These are phyloP conservation scores for Boletus mariae DNA, from an alignment of 1,284 basidiomycete species.

Conservation along the genomic window DNA sequence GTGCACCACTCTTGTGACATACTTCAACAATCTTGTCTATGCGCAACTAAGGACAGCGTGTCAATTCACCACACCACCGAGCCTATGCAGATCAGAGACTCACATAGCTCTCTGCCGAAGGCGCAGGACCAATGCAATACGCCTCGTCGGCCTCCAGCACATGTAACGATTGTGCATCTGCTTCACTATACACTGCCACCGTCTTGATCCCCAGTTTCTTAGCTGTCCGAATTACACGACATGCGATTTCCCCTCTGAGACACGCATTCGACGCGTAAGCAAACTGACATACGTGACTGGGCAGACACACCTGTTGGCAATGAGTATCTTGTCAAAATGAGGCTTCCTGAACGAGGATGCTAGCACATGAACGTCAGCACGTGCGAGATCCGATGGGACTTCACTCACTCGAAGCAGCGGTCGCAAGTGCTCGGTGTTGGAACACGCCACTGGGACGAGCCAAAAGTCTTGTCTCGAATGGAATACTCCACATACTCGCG, in stretches of 20 bases:
- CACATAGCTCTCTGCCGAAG: conserved; percentile 86
- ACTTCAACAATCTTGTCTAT: conserved; percentile 88
- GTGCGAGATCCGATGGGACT: neutral
- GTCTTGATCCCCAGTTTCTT: conserved; percentile 84
- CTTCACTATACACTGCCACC: conserved; percentile 88
- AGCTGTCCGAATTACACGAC: conserved; percentile 89
- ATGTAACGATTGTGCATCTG: conserved; percentile 76
- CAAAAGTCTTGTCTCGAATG: conserved; percentile 1
- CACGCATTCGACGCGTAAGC: neutral
- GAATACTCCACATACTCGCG: neutral
- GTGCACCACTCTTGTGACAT: conserved; percentile 76
- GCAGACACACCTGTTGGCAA: conserved; percentile 69
- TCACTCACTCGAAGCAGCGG: conserved; percentile 18
- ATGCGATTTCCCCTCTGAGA: conserved; percentile 87
- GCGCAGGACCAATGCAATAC: conserved; percentile 88
- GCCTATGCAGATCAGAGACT: conserved; percentile 28
- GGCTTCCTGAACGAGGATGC: conserved; percentile 34
- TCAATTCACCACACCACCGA: conserved; percentile 1
- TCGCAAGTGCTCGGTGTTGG: conserved; percentile 15
- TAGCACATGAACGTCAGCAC: neutral
- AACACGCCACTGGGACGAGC: neutral
- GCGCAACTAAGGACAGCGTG: conserved; percentile 54
- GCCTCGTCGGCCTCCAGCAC: conserved; percentile 91
- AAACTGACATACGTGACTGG: neutral
- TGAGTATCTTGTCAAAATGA: conserved; percentile 80